These are phyloP conservation scores for Fomitopsis schrenkii DNA, from an alignment of 1,284 basidiomycete genomes.

Conservation along the genomic window DNA sequence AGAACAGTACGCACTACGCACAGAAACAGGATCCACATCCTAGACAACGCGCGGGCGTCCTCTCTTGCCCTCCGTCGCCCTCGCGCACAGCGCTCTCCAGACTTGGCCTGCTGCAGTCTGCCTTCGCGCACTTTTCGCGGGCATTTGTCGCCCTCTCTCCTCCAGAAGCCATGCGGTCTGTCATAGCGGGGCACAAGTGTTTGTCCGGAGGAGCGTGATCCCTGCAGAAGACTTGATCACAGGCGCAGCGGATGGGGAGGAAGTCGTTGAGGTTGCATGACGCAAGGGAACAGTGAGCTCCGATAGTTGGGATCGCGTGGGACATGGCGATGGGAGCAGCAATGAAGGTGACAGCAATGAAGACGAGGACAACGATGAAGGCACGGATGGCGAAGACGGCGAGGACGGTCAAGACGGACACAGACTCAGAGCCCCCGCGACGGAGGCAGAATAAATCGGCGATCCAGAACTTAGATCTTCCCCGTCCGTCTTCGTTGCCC, in stretches of 20 bases:
- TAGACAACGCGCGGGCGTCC: constrained; percentile 40
- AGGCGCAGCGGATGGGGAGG: constrained; percentile 59
- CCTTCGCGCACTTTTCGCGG: constrained; percentile 46
- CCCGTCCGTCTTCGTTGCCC: too few relatives aligned
- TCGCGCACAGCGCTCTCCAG: constrained; percentile 34
- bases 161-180: constrained; percentile 9
- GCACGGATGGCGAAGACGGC: too few relatives aligned
- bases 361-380: too few relatives aligned
- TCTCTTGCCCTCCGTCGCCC: constrained; percentile 24
- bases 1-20: constrained; percentile 39
- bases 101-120: constrained; percentile 49
- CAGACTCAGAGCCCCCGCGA: too few relatives aligned
- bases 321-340: neutral
- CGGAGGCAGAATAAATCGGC: too few relatives aligned
- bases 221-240: constrained; percentile 49
- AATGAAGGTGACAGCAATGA: too few relatives aligned
- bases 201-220: constrained; percentile 52
- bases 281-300: constrained; percentile 49
- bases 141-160: constrained; percentile 11
- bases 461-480: too few relatives aligned
- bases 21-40: constrained; percentile 61
- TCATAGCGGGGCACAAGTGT: constrained; percentile 46
- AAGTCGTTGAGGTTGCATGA: constrained; percentile 58
- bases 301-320: constrained; percentile 34
- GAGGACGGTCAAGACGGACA: too few relatives aligned